Evolutionary conservation across 2,329 filamentous ascomycete species (phyloP).

Genomic region (Diaporthe amygdali): DNA sequence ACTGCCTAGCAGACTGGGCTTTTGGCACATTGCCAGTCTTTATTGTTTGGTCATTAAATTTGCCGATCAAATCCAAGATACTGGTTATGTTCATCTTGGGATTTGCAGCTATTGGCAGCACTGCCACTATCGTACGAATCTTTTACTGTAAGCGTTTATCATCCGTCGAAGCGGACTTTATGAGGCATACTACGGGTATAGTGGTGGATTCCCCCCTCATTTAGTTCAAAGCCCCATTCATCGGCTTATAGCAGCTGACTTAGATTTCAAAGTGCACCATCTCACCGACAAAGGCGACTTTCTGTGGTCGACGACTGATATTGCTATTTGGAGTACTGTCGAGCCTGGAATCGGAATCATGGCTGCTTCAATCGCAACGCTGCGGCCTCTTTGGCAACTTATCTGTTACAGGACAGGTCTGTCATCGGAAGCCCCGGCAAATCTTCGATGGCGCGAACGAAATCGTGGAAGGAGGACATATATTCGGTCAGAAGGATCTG

Average conservation of each 20-base stretch:
- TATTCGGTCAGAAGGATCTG: background rate
- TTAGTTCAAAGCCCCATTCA: no score
- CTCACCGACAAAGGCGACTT: constrained; percentile 4
- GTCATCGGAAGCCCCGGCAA: background rate
- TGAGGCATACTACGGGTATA: background rate
- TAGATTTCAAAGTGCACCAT: background rate
- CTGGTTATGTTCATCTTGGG: background rate
- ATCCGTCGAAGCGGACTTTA: background rate
- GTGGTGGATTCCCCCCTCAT: no score
- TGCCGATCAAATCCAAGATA: background rate
- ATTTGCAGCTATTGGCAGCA: background rate
- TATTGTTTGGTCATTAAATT: constrained; percentile 13
- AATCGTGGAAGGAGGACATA: constrained; percentile 6
- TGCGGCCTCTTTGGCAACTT: constrained; percentile 14
- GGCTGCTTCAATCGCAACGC: constrained; percentile 5
- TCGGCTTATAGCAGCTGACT: background rate
- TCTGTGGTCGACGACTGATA: constrained; percentile 8
- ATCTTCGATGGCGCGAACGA: background rate
- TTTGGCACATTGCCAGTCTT: constrained; percentile 5
- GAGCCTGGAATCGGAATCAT: constrained; percentile 15
- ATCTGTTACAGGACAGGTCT: background rate
- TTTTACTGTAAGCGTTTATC: background rate
- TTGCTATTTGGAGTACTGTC: constrained; percentile 15
- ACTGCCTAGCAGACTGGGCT: constrained; percentile 11
- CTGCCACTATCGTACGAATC: background rate